Base-by-base conservation (phyloP, 2,329 filamentous ascomycete species). In the Endoconidiophora polonica region DNA sequence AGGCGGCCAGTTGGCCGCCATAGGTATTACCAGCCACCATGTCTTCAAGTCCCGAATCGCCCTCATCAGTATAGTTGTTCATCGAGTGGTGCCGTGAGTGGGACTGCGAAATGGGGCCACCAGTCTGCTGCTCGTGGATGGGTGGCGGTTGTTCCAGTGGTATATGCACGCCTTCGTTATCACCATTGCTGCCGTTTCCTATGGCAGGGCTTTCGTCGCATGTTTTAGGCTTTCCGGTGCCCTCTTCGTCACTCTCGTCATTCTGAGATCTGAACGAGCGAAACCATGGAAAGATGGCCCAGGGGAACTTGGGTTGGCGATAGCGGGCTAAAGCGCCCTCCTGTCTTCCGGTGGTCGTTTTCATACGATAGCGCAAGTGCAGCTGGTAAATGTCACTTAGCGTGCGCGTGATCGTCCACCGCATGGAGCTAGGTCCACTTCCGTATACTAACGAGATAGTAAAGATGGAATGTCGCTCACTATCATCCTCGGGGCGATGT, bases 401-500 rank as follows among this genome's bases (percentile, higher is more conserved):
- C 7, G 86, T 88, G 49, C 91, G 77, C 58, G 86, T 80, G 52
- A 98, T 85, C 16, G 85, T 81, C 91, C 91, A 98, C 60, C 85
- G 86, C 93, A 98, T 96, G 52, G 91, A 77, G 49, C 90, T 95
- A 50, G 91, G 77, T 0, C 91, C 93, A 61, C 85, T 96, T 12
- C 91, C 91, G 62, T 98, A 98, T 62, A 98, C 91, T 14, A 98
- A 71, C 58, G 94, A 86, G 50, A 98, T 88, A 42, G 81, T 82
- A 63, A 96, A 94, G 6, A 91, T 74, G 59, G 85, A 79, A 63
- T 96, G 91, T 26, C 88, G 68, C 55, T 79, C 73, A 56, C 68
- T 73, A 52, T 74, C 72, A 48, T 73, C 72, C 50, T 75, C 78
- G 41, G 83, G 78, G 54, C 79, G 75, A 9, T 79, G 77, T 9